Evolutionary conservation across 805 yeast genomes (phyloP).

Genomic region (Candida caryicola): DNA sequence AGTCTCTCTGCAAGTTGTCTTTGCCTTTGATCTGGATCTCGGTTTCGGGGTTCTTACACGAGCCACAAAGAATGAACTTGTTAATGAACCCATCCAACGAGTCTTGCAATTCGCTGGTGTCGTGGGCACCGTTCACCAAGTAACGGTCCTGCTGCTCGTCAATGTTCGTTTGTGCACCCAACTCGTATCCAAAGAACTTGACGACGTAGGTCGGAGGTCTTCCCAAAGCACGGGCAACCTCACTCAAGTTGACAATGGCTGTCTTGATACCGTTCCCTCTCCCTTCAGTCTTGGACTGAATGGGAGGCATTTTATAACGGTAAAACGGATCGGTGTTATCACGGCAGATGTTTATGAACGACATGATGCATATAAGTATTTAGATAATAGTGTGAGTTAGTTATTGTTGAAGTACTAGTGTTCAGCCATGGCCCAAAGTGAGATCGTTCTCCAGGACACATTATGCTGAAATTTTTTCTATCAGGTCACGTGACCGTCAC

Average conservation of each 20-base stretch:
- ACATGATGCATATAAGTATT: constrained; percentile 48
- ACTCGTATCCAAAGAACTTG: constrained; percentile 93
- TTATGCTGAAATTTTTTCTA: not conserved
- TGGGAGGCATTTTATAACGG: constrained; percentile 99
- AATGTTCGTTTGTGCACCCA: constrained; percentile 92
- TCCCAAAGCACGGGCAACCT: constrained; percentile 90
- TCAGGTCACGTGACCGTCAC: too few species aligned
- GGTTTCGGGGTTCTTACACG: constrained; percentile 97
- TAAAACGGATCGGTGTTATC: constrained; percentile 97
- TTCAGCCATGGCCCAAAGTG: too few species aligned
- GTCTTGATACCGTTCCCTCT: constrained; percentile 99
- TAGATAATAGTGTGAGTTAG: not conserved
- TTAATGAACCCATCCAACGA: constrained; percentile 89
- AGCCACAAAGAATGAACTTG: constrained; percentile 89
- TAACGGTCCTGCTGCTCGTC: constrained; percentile 81
- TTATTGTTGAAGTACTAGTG: too few species aligned
- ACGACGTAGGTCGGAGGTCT: constrained; percentile 91
- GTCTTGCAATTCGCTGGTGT: constrained; percentile 86
- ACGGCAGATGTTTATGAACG: constrained; percentile 89
- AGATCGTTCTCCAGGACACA: too few species aligned
- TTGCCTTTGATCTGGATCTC: constrained; percentile 78
- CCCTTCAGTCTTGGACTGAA: constrained; percentile 96
- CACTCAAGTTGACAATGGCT: constrained; percentile 82
- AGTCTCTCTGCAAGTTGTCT: constrained; percentile 79
- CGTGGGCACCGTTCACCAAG: constrained; percentile 93